Evolutionary conservation across 257 asterid genomes (phyloP).

Genomic region (Solanum lycopersicoides): DNA sequence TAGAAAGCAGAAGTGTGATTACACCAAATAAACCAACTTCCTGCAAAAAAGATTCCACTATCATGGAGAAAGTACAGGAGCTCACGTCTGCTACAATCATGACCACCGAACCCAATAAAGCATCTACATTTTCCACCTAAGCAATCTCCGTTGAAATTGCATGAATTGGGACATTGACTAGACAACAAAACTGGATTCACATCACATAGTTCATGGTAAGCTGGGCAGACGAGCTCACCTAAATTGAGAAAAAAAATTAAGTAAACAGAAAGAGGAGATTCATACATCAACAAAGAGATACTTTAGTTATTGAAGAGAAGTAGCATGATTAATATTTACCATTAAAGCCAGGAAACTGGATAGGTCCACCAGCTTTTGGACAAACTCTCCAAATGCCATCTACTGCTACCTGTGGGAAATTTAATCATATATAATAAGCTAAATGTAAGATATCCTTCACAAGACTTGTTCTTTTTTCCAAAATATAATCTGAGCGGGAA

Average conservation of each 20-base stretch:
- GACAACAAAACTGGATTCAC: constrained; percentile 48
- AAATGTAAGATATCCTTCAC: background rate
- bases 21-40: background rate
- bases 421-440: background rate
- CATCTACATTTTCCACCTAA: constrained; percentile 76
- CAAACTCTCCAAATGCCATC: constrained; percentile 81
- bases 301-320: background rate
- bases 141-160: constrained; percentile 87
- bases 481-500: background rate
- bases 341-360: constrained; percentile 72
- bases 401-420: constrained; percentile 62
- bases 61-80: background rate
- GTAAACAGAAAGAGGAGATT: background rate
- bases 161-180: constrained; percentile 76
- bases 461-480: background rate
- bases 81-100: constrained; percentile 67
- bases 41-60: background rate
- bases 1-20: background rate
- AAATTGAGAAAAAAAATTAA: constrained; percentile 1
- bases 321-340: constrained; percentile 28
- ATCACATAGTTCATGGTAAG: constrained; percentile 81
- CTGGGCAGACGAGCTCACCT: constrained; percentile 95
- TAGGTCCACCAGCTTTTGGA: constrained; percentile 77
- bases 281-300: background rate
- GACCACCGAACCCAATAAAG: constrained; percentile 85